Percentiles rank a stretch among this genome's conserved stretches.
phyloP scores from a whole-genome alignment of 2,329 filamentous ascomycete species.

The Scedosporium apiospermum region DNA sequence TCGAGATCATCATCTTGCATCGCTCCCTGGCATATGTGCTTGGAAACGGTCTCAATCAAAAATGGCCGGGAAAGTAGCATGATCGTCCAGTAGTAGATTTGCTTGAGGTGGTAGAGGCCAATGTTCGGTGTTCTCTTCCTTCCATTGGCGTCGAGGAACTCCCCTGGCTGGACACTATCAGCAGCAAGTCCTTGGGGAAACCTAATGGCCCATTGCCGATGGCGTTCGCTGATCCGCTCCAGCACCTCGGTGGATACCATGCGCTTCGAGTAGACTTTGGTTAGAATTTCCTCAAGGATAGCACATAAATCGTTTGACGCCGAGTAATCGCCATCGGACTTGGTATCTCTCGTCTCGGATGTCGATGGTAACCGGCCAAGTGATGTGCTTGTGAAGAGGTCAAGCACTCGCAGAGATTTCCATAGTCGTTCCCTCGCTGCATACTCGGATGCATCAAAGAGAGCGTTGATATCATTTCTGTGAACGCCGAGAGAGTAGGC shows the following conservation, averaged over 20 bases:
- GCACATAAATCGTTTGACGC: conserved; percentile 21
- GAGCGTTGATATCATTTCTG: conserved; percentile 16
- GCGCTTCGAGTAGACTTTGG: conserved; percentile 22
- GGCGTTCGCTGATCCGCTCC: conserved; percentile 17
- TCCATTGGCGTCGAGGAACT: conserved; percentile 9
- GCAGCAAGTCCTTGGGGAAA: conserved; percentile 11
- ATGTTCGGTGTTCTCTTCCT: conserved; percentile 16
- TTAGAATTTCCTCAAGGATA: conserved; percentile 26
- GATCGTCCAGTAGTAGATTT: conserved; percentile 27
- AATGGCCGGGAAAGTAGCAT: conserved; percentile 27
- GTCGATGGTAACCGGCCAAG: conserved; percentile 23
- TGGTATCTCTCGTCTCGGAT: conserved; percentile 16
- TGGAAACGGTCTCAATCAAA: conserved; percentile 19
- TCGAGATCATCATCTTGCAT: not conserved
- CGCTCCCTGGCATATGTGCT: not conserved
- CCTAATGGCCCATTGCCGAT: conserved; percentile 16
- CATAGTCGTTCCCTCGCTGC: conserved; percentile 17
- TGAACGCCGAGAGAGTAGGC: conserved; percentile 24
- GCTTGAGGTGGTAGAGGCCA: conserved; percentile 21
- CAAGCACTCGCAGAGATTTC: conserved; percentile 22
- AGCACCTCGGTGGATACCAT: conserved; percentile 17
- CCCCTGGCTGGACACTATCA: conserved; percentile 11
- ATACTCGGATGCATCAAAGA: conserved; percentile 12
- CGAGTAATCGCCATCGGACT: conserved; percentile 13
- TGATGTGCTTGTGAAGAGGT: conserved; percentile 23